Evolutionary conservation across 2,329 filamentous ascomycete species (phyloP), one percentile per base, ranked within the genome.

Genomic region (Claviceps sp.): DNA sequence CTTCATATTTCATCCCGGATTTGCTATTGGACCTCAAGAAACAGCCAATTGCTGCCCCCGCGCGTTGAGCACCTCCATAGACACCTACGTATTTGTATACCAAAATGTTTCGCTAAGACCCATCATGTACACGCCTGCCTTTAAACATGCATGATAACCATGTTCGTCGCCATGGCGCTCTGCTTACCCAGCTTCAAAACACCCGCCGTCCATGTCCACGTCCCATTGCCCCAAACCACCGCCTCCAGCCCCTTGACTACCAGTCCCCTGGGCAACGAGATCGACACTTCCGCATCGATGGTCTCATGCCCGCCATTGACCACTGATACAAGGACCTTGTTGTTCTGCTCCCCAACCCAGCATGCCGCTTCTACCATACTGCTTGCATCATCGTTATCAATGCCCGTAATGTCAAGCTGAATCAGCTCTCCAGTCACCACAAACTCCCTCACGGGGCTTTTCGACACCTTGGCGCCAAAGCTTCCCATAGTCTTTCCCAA

Each of bases 401-500:
- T 20, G 11, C 24, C 16, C 20, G 56, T 16, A 13, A 46, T 20
- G 5, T 16, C 30, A 8, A 47, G n/a, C 34, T 46, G 52, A 34
- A 45, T 18, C 18, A 63, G 60, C 38, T 57, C 59, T 8, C 63
- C 67, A 4, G 59, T 60, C 0, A 72, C 64, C 41, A 75, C 49
- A 44, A 74, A 72, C 11, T 67, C 65, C 5, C 65, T 55, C 22
- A 72, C 68, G 1, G 70, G 67, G 34, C 57, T 26, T 4, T 34
- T 50, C 2, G 69, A 65, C 8, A 75, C 62, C 0, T 70, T 67
- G 18, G 45, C 56, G 0, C 71, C 64, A 58, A 75, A 65, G 43
- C 56, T 38, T n/a, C 70, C 68, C 46, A 72, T 70, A 2, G 67
- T 63, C 1, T 52, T 58, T 6, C 66, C 69, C 24, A 76, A 57